Evolutionary conservation across 805 yeast species (phyloP), one percentile per base, ranked within the genome.

Genomic region (Saturnispora serradocipensis): DNA sequence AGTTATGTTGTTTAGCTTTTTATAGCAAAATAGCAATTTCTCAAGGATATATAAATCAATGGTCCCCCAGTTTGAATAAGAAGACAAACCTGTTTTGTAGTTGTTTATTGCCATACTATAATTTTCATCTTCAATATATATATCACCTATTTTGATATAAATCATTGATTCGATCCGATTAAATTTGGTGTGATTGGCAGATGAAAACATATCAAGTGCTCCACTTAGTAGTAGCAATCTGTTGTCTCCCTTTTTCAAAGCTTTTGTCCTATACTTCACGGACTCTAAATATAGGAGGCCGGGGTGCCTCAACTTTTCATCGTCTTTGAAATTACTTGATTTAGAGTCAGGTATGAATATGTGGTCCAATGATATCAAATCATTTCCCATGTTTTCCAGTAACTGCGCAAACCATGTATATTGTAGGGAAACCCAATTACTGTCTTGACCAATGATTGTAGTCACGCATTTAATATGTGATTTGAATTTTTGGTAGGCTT

Each of bases 371-470:
- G 77, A 76, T 4, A 76, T 63, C 3, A 70, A 51, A 11, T 59
- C 56, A 28, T 8, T 16, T 8, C 52, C 52, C 6, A 52, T 69
- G n/a, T 65, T 49, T 9, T 68, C 72, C 48, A 81, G 66, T 16
- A 84, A 62, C 52, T 82, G 78, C 0, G 85, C 88, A 11, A 86
- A 67, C 81, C 85, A 77, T 42, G 78, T 75, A 56, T 78, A 76
- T 60, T 86, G 95, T n/a, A 67, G 60, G 0, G 82, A 74, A 10
- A 73, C 59, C 95, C 95, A 86, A 40, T 72, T 63, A 22, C 61
- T 56, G 8, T 59, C 56, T 22, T 67, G 62, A 1, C 55, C 51
- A 16, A 72, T 52, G 5, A 75, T 59, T 7, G 68, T 65, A 8
- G 71, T 57, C 1, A 84, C 78, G 46, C 75, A 76, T 32, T 73